A percentile compares a stretch with the other conserved stretches of the same genome.
Evolutionary conservation across 2,329 filamentous ascomycete genomes (phyloP).

Genomic region (Fusarium abutilonis): DNA sequence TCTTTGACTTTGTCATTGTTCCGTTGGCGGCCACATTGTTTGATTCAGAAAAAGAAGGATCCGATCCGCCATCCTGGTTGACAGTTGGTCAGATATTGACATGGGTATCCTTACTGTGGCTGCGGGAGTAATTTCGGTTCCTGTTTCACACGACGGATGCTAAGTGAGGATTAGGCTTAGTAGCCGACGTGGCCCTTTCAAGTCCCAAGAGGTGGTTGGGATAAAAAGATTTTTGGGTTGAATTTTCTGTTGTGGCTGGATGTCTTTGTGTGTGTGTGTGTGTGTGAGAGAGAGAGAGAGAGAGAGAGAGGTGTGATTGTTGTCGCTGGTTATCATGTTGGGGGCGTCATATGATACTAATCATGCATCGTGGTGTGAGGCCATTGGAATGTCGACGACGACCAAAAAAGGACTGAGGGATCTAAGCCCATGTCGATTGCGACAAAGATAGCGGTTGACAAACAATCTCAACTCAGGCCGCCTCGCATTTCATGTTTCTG

Average conservation of each 20-base stretch:
- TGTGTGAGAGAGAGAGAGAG: too few species aligned
- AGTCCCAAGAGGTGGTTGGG: constrained; percentile 32
- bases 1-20: constrained; percentile 7
- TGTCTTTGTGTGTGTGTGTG: constrained; percentile 5
- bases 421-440: too few species aligned
- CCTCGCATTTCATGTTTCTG: not conserved
- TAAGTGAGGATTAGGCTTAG: constrained; percentile 39
- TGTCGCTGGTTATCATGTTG: not conserved
- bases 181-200: constrained; percentile 42
- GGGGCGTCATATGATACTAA: constrained; percentile 27
- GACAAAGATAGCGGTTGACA: constrained; percentile 1
- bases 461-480: constrained; percentile 5
- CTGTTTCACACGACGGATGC: constrained; percentile 42
- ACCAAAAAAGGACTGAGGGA: not conserved
- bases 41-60: constrained; percentile 4
- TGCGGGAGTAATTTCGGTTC: constrained; percentile 52
- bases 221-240: constrained; percentile 17
- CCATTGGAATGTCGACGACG: constrained; percentile 27
- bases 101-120: constrained; percentile 37
- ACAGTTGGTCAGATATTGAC: constrained; percentile 28
- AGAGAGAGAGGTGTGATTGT: not conserved
- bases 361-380: constrained; percentile 30
- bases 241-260: constrained; percentile 15
- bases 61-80: constrained; percentile 28
- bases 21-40: constrained; percentile 18